Base-by-base conservation (phyloP, 2,329 filamentous ascomycete species). In the Nannizziopsis barbatae region DNA sequence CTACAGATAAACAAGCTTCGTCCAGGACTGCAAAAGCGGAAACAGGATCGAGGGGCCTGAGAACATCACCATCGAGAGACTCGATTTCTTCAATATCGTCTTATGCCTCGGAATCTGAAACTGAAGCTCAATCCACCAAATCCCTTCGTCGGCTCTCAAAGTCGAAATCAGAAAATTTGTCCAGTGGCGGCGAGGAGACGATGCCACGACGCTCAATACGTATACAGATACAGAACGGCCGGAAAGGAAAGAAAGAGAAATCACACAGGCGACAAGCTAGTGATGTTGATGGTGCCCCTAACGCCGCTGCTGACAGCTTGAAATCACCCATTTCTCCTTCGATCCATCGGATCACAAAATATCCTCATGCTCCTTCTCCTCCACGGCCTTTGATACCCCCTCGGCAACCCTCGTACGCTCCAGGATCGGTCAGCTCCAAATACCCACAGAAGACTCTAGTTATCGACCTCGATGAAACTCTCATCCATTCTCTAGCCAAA, bases 401-500 rank as follows among this genome's bases (percentile, higher is more conserved):
- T 53, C 83, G 89, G 47, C 86, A 95, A 60, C 87, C 89, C 15
- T 95, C 89, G 0, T 95, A 95, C 63, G 77, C 86, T 37, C 77
- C 52, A 63, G 75, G 50, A 58, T 66, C 56, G 66, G 43, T 44
- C 35, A 59, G 58, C 50, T 58, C 66, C 22, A 61, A 58, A 43
- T 71, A 78, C 40, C 80, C 83, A 52, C 84, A 92, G 61, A 98
- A 98, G 73, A 98, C 92, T 0, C 70, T 98, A 51, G 89, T 98
- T 55, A 75, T 98, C 45, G 92, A 98, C 64, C 78, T 98, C 14
- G 92, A 98, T 66, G 92, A 98, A 68, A 98, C 92, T 0, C 71
- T 98, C 56, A 98, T 98, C 57, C 92, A 98, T 73, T 95, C 88
- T 66, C 88, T 96, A 76, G 89, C 90, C 52, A 95, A 95, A 65